phyloP scores from a whole-genome alignment of 164 flowering plant genomes.

The Platanus orientalis region DNA sequence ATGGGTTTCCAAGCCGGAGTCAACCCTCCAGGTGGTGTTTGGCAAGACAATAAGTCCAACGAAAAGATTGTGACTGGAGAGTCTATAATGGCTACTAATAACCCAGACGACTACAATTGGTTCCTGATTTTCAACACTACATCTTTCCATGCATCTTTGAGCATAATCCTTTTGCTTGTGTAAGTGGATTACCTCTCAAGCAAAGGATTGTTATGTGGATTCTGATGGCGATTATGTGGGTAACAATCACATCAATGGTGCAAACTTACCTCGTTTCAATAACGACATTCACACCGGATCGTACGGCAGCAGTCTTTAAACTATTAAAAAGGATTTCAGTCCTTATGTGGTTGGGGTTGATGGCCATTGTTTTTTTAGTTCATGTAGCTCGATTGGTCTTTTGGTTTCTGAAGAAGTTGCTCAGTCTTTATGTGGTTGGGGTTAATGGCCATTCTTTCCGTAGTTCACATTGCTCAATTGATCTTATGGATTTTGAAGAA shows the following conservation, averaged over 20 bases:
- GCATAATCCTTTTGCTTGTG: slow-evolving; percentile 14
- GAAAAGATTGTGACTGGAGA: slow-evolving; percentile 2
- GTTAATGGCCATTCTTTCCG: too few relatives aligned
- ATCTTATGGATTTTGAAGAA: too few relatives aligned
- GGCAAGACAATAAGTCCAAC: slow-evolving; percentile 3
- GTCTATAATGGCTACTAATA: slow-evolving; percentile 10
- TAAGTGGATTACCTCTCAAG: background rate
- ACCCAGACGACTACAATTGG: background rate
- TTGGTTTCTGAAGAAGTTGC: too few relatives aligned
- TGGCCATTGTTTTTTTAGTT: too few relatives aligned
- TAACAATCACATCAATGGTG: slow-evolving; percentile 16
- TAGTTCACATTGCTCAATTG: too few relatives aligned
- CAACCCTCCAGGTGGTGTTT: slow-evolving; percentile 20
- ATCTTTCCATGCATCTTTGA: slow-evolving; percentile 22
- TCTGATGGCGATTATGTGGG: slow-evolving; percentile 16
- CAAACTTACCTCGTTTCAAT: slow-evolving; percentile 9
- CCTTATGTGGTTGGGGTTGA: too few relatives aligned
- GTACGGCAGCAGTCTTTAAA: too few relatives aligned
- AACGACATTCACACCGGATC: too few relatives aligned
- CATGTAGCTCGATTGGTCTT: too few relatives aligned
- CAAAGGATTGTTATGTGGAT: slow-evolving; percentile 6
- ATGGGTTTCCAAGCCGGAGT: slow-evolving; percentile 23
- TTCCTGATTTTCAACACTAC: slow-evolving; percentile 13
- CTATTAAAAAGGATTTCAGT: too few relatives aligned
- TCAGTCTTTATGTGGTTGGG: too few relatives aligned